Base-by-base conservation (phyloP, 2,329 filamentous ascomycete species). In the Pyrenophora graminea region DNA sequence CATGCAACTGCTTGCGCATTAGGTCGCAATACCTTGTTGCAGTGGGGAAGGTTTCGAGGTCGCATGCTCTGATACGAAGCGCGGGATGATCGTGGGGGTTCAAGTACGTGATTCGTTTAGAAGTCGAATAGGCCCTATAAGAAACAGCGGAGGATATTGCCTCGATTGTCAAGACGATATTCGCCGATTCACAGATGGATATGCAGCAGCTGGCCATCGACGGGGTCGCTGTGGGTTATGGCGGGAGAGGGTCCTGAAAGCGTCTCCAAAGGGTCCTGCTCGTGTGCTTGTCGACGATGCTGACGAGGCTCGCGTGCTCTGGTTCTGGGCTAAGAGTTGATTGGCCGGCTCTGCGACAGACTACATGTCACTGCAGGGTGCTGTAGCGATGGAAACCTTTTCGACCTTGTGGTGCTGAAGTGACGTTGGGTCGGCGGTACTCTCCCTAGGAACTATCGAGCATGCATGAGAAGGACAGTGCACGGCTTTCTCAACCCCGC, bases 51-150 rank as follows among this genome's bases (percentile, higher is more conserved):
- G 39, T 43, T 50, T 47, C 42, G 12, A 39, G 40, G 39, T 51
- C 44, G 41, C 42, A 61, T 57, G 56, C 59, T 53, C 51, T 40
- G 59, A 43, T 55, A 54, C 45, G 45, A 43, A 53, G 40, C 52
- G 59, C 49, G 63, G 64, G 61, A 56, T 64, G 38, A 8, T 34
- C 45, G 64, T 63, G 62, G 61, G 62, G 63, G 59, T 55, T 17
- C 39, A 48, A 59, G 57, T 66, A 67, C 64, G 63, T 64, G 58
- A 67, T 67, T 58, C 58, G 56, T 66, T 64, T 63, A 63, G 60
- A 36, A 45, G 60, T 62, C 42, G 51, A 56, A 56, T 58, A 51
- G 51, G 51, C 9, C 27, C 27, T 30, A 30, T 30, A 30, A 30
- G 51, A 48, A 27, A 56, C 55, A 48, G 56, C 52, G 58, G 51